phyloP scores from a whole-genome alignment of 192 early-diverging fungal species.

The Linderina pennispora region DNA sequence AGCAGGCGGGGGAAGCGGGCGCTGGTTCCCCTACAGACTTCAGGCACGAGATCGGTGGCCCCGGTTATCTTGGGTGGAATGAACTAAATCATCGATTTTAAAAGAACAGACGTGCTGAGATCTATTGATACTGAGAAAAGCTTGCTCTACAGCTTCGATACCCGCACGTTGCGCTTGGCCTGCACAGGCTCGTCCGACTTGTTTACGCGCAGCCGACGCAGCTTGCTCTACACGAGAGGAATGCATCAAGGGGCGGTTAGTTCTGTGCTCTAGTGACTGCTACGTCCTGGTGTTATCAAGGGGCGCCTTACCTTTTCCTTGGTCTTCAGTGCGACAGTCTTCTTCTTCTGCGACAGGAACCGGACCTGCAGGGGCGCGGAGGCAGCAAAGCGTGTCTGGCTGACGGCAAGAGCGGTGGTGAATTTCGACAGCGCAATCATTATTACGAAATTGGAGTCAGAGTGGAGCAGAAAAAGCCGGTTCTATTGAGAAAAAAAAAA shows the following conservation, averaged over 20 bases:
- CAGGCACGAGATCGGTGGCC: too few relatives aligned
- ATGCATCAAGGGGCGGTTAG: background rate
- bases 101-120: too few relatives aligned
- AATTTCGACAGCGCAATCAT: slow-evolving; percentile 15
- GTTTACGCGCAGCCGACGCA: slow-evolving; percentile 37
- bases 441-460: too few relatives aligned
- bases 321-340: slow-evolving; percentile 25
- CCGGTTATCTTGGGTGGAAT: too few relatives aligned
- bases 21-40: too few relatives aligned
- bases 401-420: background rate
- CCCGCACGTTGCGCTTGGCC: slow-evolving; percentile 29
- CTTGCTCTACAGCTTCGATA: slow-evolving; percentile 25
- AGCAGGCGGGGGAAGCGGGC: too few relatives aligned
- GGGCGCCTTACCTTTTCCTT: slow-evolving; percentile 41
- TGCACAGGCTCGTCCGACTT: slow-evolving; percentile 37
- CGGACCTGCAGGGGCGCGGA: background rate
- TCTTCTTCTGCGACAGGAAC: slow-evolving; percentile 6
- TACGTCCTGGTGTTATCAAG: too few relatives aligned
- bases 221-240: slow-evolving; percentile 17
- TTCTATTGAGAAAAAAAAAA: too few relatives aligned
- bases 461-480: too few relatives aligned
- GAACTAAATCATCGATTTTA: too few relatives aligned
- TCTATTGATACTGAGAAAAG: too few relatives aligned
- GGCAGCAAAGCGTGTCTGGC: background rate
- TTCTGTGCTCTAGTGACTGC: background rate